Evolutionary conservation across 176 grass and related monocot genomes (phyloP), one percentile per base, ranked within the genome.

Genomic region (Triticum turgidum): DNA sequence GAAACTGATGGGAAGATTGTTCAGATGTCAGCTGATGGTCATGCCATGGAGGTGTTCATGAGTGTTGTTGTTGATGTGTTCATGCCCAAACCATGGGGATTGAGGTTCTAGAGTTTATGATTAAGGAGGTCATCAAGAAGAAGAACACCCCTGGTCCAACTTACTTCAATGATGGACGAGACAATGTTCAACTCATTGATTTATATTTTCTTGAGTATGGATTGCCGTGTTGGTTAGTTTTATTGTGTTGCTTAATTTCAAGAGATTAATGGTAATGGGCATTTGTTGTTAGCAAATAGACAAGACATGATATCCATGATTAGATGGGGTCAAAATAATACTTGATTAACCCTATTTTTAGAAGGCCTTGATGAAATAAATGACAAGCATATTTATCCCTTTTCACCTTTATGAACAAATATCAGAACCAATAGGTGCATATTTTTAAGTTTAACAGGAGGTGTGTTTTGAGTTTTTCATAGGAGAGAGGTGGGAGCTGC

Each of bases 1-100:
- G 24, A 35, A 67, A 75, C 56, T 80, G 32, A 45, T 0, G 82
- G 85, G 33, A 85, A 65, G 33, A 89, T 89, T 24, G 68, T 85
- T 75, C 82, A 82, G 2, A 17, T 85, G 7, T 89, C 82, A 4
- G 77, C 45, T 24, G 87, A 89, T 67, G 5, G 22, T 4, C 2
- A 35, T 33, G 47, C 33, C 8, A 6, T 8, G 18, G 77, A 85
- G 56, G 68, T 33, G 1, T 67, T 89, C 77, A 80, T 59, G 33
- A 21, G 10, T 14, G 87, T 77, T 7, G 82, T 82, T 42, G 76
- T 69, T 34, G 44, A 89, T 75, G 2, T 33, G 34, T 89, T 80
- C n/a, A 1, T 85, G 4, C 32, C 33, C 33, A 85, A 80, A 32
- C 32, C 32, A 9, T 84, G 44, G 80, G 3, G 24, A 11, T 89